phyloP scores from a whole-genome alignment of 2,329 filamentous ascomycete genomes.

The Teratosphaeria gauchensis region DNA sequence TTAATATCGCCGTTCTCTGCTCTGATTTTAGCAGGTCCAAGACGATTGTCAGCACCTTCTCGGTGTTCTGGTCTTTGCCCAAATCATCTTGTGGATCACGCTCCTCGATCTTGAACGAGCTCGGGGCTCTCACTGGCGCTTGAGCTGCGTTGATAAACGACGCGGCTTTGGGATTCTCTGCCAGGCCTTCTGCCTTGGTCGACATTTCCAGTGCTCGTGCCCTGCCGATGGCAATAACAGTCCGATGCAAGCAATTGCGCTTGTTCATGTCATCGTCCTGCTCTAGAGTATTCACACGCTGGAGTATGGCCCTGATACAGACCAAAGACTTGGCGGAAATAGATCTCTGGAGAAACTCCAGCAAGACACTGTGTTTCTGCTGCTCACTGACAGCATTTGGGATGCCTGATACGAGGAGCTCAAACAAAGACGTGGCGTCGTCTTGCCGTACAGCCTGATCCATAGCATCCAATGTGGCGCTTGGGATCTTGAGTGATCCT shows the following conservation, averaged over 20 bases:
- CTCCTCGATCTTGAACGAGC: constrained; percentile 57
- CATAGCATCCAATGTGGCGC: constrained; percentile 57
- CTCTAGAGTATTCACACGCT: constrained; percentile 60
- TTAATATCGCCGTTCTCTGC: constrained; percentile 59
- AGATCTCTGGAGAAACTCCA: constrained; percentile 69
- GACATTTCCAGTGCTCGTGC: constrained; percentile 46
- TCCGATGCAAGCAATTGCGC: constrained; percentile 83
- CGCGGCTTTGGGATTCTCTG: constrained; percentile 44
- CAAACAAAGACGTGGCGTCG: constrained; percentile 46
- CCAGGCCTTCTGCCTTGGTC: constrained; percentile 13
- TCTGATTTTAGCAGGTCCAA: constrained; percentile 58
- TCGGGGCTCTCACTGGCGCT: constrained; percentile 53
- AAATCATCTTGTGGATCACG: constrained; percentile 48
- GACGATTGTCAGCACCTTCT: constrained; percentile 54
- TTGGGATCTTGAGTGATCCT: constrained; percentile 62
- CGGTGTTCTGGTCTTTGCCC: constrained; percentile 62
- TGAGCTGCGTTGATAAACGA: constrained; percentile 74
- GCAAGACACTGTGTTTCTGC: constrained; percentile 57
- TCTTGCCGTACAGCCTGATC: constrained; percentile 65
- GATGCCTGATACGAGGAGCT: constrained; percentile 27
- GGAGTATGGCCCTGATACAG: constrained; percentile 63
- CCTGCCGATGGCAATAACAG: constrained; percentile 85
- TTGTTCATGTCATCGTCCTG: constrained; percentile 89
- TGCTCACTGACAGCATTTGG: constrained; percentile 32
- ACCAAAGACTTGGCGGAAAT: constrained; percentile 60